Evolutionary conservation across 805 yeast genomes (phyloP).

Genomic region (Brettanomyces sp.): DNA sequence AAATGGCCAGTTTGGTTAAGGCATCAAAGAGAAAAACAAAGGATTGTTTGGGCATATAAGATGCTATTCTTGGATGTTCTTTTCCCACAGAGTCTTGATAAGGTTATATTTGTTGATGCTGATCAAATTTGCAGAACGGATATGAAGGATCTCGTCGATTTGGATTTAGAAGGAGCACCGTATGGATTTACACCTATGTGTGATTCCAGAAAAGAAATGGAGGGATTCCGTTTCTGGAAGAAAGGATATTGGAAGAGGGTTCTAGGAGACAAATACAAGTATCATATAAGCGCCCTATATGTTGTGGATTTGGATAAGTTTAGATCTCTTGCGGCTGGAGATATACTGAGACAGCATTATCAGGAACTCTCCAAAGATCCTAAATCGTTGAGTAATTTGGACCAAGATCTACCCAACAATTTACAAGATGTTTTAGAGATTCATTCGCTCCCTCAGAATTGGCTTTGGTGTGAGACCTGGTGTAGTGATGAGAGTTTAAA

Average conservation of each 20-base stretch:
- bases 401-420: constrained; percentile 91
- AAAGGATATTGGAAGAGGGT: constrained; percentile 79
- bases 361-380: constrained; percentile 76
- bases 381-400: constrained; percentile 69
- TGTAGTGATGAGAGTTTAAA: constrained; percentile 55
- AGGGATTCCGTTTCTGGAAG: constrained; percentile 87
- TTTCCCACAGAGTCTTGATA: constrained; percentile 69
- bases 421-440: constrained; percentile 62
- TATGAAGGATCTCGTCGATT: constrained; percentile 53
- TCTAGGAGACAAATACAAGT: constrained; percentile 47
- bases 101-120: constrained; percentile 79
- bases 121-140: constrained; percentile 77
- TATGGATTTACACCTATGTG: constrained; percentile 87
- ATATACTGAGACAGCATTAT: constrained; percentile 71
- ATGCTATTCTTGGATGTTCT: constrained; percentile 78
- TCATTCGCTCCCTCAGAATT: constrained; percentile 65
- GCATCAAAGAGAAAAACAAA: constrained; percentile 64
- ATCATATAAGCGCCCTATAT: constrained; percentile 79
- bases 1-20: constrained; percentile 92
- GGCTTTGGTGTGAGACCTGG: constrained; percentile 96
- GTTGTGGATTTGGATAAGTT: constrained; percentile 68
- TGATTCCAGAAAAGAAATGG: constrained; percentile 70
- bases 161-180: constrained; percentile 72
- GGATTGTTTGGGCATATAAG: constrained; percentile 85
- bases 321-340: constrained; percentile 66